Conservation (phyloP, 1,284 basidiomycete genomes). For the Microstroma glucosiphilum region DNA sequence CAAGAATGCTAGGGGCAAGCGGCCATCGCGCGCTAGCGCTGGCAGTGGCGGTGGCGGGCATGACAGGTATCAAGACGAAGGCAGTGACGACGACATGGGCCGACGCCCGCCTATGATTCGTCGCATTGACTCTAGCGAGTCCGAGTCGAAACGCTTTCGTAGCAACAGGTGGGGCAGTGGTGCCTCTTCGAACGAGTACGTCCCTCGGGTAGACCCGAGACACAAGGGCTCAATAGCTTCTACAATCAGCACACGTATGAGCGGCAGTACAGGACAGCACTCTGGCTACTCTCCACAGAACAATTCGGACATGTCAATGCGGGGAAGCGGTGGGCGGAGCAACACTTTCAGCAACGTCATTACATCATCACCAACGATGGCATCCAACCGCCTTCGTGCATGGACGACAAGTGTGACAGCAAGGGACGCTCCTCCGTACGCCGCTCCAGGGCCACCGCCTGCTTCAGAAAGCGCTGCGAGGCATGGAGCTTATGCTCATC, state of each 20-base stretch:
- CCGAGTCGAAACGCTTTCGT: neutral
- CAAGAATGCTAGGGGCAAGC: slow-evolving; percentile 35
- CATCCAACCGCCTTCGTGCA: no score
- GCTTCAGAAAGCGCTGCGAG: no score
- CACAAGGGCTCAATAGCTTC: neutral
- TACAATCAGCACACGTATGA: neutral
- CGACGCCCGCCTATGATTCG: neutral
- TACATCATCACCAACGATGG: no score
- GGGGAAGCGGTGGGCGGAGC: neutral
- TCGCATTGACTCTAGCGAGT: neutral
- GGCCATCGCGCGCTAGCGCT: slow-evolving; percentile 10
- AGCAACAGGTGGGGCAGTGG: neutral
- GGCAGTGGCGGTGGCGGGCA: neutral
- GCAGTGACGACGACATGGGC: neutral
- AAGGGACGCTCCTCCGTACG: no score
- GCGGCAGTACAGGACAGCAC: neutral
- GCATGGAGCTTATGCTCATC: no score
- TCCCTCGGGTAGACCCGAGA: neutral
- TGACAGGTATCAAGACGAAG: neutral
- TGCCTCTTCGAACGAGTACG: neutral
- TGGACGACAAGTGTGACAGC: no score
- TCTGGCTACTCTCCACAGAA: neutral
- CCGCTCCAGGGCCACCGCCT: no score
- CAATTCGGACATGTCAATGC: neutral
- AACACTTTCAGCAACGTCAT: neutral